Evolutionary conservation across 116 monocot genomes (phyloP).

Genomic region (Trichopus zeylanicus): DNA sequence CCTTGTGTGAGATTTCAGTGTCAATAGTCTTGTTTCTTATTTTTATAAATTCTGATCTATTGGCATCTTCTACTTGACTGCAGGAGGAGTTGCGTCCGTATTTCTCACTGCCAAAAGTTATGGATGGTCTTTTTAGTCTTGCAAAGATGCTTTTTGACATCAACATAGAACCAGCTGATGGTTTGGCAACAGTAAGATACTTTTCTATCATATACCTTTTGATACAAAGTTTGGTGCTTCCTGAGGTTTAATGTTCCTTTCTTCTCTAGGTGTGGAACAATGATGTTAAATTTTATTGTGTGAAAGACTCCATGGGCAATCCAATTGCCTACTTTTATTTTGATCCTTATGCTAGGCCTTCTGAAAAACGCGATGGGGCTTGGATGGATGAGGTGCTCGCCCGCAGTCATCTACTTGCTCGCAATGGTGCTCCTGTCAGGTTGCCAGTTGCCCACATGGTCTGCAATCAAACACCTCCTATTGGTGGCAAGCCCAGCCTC

Average conservation of each 20-base stretch:
- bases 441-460: conserved; percentile 93
- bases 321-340: conserved; percentile 96
- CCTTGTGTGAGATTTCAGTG: too few species aligned
- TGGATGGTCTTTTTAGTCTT: conserved; percentile 93
- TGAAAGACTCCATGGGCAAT: conserved; percentile 73
- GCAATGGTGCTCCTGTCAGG: conserved; percentile 54
- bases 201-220: conserved; percentile 1
- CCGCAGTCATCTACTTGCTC: conserved; percentile 79
- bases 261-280: conserved; percentile 80
- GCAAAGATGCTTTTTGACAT: conserved; percentile 84
- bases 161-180: conserved; percentile 82
- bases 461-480: conserved; percentile 96
- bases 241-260: conserved; percentile 2
- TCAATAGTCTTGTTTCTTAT: too few species aligned
- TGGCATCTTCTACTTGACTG: not conserved
- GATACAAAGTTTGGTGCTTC: not conserved
- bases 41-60: not conserved
- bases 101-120: conserved; percentile 86
- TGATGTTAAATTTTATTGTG: conserved; percentile 86
- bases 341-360: conserved; percentile 95
- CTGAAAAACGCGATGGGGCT: conserved; percentile 95
- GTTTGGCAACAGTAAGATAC: conserved; percentile 60
- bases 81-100: conserved; percentile 96
- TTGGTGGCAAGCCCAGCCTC: conserved; percentile 80
- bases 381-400: conserved; percentile 97